Conservation (phyloP, 129 eudicot species). For the Ambrosia artemisiifolia region DNA sequence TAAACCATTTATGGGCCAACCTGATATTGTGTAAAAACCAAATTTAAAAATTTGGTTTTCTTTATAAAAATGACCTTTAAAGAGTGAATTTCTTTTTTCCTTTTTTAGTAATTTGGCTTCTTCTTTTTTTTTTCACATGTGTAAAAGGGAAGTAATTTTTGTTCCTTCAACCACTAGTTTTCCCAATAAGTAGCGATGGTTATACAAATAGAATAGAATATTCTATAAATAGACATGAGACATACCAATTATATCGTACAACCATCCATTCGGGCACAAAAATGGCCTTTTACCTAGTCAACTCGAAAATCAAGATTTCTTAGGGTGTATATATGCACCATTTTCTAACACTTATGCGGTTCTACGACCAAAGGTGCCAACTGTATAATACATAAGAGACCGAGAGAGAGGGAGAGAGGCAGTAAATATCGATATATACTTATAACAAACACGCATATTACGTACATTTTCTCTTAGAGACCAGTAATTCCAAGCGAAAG, state of each 20-base stretch:
- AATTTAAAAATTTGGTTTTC: too few relatives aligned
- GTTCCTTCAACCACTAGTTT: neutral
- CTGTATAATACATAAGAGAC: constrained; percentile 18
- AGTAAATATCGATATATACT: constrained; percentile 31
- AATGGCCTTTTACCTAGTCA: constrained; percentile 28
- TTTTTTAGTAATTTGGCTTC: too few relatives aligned
- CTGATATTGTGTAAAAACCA: too few relatives aligned
- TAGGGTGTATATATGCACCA: constrained; percentile 19
- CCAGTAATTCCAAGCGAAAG: constrained; percentile 21
- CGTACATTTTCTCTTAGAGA: constrained; percentile 29
- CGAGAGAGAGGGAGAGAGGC: constrained; percentile 22
- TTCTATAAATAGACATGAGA: constrained; percentile 6
- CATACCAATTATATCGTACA: constrained; percentile 18
- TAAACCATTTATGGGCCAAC: too few relatives aligned
- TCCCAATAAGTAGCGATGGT: constrained; percentile 14
- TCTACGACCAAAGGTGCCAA: constrained; percentile 29
- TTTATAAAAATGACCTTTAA: too few relatives aligned
- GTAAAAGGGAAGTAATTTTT: too few relatives aligned
- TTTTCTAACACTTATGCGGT: constrained; percentile 23
- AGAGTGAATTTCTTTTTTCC: too few relatives aligned
- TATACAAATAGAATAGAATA: neutral
- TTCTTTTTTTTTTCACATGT: too few relatives aligned
- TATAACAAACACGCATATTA: constrained; percentile 16
- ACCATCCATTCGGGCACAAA: constrained; percentile 21
- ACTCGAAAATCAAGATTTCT: constrained; percentile 13